These are phyloP conservation scores for Ogataea degrootiae DNA, from an alignment of 805 yeast species.

Conservation along the genomic window DNA sequence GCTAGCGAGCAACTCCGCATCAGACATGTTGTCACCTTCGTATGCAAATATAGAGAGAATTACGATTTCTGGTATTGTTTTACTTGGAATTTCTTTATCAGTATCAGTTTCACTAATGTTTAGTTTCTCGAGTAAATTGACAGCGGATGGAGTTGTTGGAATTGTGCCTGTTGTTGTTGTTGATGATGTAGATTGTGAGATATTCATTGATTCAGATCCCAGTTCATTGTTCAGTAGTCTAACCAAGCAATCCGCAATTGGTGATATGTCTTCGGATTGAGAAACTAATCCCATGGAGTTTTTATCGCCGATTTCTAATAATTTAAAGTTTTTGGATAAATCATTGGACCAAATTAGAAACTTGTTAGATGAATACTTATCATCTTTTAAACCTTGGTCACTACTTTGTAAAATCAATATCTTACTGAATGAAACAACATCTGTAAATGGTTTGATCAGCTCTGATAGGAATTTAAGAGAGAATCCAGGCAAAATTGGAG, in stretches of 20 bases:
- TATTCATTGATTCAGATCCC: not conserved
- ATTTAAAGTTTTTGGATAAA: constrained; percentile 16
- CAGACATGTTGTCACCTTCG: constrained; percentile 85
- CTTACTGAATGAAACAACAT: constrained; percentile 33
- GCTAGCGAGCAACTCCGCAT: constrained; percentile 53
- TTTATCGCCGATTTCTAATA: constrained; percentile 12
- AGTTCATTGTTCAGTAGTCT: not conserved
- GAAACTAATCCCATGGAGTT: constrained; percentile 5
- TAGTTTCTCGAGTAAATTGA: not conserved
- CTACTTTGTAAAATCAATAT: constrained; percentile 66
- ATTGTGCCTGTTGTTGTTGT: not conserved
- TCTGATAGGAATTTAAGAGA: constrained; percentile 46
- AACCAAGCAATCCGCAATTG: constrained; percentile 4
- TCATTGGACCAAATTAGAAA: constrained; percentile 23
- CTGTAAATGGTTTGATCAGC: constrained; percentile 46
- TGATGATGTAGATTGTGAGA: not conserved
- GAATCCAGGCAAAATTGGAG: constrained; percentile 75
- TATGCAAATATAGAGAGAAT: constrained; percentile 51
- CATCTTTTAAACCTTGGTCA: constrained; percentile 49
- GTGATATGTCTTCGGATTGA: constrained; percentile 12
- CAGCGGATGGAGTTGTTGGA: not conserved
- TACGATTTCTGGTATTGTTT: constrained; percentile 6
- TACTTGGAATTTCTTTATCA: not conserved
- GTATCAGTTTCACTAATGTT: not conserved
- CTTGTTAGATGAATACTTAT: constrained; percentile 8